Evolutionary conservation across 163 green algal genomes (phyloP).

Genomic region (Chlorella variabilis): DNA sequence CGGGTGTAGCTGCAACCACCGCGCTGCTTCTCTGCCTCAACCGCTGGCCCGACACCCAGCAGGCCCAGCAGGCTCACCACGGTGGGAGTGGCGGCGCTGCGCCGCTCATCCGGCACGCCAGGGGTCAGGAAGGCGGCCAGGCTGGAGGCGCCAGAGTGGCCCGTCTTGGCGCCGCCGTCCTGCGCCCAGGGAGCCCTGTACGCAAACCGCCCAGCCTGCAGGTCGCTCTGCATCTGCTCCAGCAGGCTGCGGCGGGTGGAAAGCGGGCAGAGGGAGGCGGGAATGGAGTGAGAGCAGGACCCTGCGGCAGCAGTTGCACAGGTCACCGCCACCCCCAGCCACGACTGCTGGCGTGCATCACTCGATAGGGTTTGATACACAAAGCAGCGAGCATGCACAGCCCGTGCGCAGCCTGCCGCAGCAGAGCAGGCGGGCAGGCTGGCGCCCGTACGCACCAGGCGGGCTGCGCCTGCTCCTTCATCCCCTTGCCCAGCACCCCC

Average conservation of each 20-base stretch:
- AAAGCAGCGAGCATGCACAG: too few relatives aligned
- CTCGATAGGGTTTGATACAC: too few relatives aligned
- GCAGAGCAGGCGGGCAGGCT: too few relatives aligned
- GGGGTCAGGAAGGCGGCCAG: conserved; percentile 36
- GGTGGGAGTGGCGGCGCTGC: conserved; percentile 14
- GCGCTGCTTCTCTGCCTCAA: too few relatives aligned
- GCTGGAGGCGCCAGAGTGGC: conserved; percentile 25
- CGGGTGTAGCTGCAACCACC: too few relatives aligned
- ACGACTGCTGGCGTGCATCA: not conserved
- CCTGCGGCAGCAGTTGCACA: not conserved
- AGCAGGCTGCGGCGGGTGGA: conserved; percentile 53
- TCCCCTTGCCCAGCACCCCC: conserved; percentile 71
- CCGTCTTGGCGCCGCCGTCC: not conserved
- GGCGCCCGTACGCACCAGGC: conserved; percentile 61
- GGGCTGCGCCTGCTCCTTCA: conserved; percentile 70
- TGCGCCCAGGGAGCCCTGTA: conserved; percentile 28
- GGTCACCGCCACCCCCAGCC: not conserved
- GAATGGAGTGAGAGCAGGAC: not conserved
- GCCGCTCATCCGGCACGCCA: conserved; percentile 19
- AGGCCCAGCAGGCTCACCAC: conserved; percentile 2
- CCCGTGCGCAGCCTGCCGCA: too few relatives aligned
- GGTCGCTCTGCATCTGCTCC: conserved; percentile 52
- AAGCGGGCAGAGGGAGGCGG: not conserved
- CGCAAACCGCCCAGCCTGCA: conserved; percentile 57
- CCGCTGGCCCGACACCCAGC: not conserved